Base-by-base conservation (phyloP, 768 basidiomycete species). In the Pulveroboletus sp. region DNA sequence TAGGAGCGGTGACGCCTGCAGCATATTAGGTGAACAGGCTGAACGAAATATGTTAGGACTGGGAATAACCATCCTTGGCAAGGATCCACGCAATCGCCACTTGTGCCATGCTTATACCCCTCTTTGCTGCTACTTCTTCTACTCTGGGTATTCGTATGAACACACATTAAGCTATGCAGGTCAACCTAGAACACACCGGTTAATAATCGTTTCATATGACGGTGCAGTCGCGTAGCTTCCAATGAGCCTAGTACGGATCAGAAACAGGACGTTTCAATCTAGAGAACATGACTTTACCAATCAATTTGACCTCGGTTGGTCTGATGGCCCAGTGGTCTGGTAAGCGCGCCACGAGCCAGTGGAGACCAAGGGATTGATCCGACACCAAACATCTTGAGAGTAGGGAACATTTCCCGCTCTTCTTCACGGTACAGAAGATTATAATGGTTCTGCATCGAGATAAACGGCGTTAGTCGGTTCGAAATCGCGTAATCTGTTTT, bases 361-460 rank as follows among this genome's bases (percentile, higher is more conserved):
- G 75, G 75, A 12, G 68, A 69, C 76, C 76, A 78, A 7, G 74
- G 75, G 45, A 77, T 74, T 24, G 67, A 59, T 1, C 76, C 77
- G 27, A 74, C 69, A 41, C 76, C 76, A 47, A 73, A 70, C 58
- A 70, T 65, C 57, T 75, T 66, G 38, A 76, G 63, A 3, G 69
- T 69, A n/a, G 82, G 81, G 56, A 80, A 75, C 76, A 79, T 78
- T 58, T 79, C 78, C 24, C 67, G 72, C 58, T 80, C 82, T 60
- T 84, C 82, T 60, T 83, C 82, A 38, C 81, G 75, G 58, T 83
- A 83, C 33, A 79, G 39, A 6, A 80, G 69, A 50, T 62, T 75
- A 59, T 83, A 76, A 52, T 79, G 75, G 63, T 83, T 81, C 62
- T 83, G 82, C 82, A 83, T 83, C 9, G 77, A 77, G 64, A 82